These are phyloP conservation scores for Euphorbia pulcherrima DNA, from an alignment of 345 rosid genomes.

Conservation along the genomic window DNA sequence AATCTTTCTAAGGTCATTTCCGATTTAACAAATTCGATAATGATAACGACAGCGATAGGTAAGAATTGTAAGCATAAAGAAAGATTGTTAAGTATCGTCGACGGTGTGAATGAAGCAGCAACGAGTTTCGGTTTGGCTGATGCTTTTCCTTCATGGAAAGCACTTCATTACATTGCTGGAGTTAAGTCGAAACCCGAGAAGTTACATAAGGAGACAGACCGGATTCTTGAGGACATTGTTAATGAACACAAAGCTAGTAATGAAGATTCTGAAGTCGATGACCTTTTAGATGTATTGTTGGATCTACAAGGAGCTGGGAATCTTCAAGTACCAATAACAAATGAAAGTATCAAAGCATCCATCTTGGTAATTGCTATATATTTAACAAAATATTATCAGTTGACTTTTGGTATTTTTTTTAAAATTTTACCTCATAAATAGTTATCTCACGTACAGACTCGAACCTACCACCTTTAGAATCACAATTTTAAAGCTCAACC, in stretches of 20 bases:
- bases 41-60: constrained; percentile 23
- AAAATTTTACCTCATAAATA: too few relatives aligned
- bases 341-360: constrained; percentile 30
- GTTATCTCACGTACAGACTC: too few relatives aligned
- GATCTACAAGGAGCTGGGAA: constrained; percentile 16
- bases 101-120: not conserved
- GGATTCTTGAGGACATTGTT: not conserved
- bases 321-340: constrained; percentile 13
- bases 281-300: constrained; percentile 32
- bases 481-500: too few relatives aligned
- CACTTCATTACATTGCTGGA: not conserved
- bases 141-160: constrained; percentile 6
- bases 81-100: not conserved
- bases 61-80: constrained; percentile 16
- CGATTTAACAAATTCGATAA: not conserved
- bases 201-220: not conserved
- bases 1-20: constrained; percentile 22
- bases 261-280: not conserved
- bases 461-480: too few relatives aligned
- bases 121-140: constrained; percentile 1
- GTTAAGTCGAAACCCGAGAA: not conserved
- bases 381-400: too few relatives aligned
- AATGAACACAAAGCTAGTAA: not conserved
- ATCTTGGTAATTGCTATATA: constrained; percentile 21
- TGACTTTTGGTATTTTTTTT: too few relatives aligned